These are phyloP conservation scores for Asterochloris sp. DNA, from an alignment of 139 green algal genomes.

Conservation along the genomic window DNA sequence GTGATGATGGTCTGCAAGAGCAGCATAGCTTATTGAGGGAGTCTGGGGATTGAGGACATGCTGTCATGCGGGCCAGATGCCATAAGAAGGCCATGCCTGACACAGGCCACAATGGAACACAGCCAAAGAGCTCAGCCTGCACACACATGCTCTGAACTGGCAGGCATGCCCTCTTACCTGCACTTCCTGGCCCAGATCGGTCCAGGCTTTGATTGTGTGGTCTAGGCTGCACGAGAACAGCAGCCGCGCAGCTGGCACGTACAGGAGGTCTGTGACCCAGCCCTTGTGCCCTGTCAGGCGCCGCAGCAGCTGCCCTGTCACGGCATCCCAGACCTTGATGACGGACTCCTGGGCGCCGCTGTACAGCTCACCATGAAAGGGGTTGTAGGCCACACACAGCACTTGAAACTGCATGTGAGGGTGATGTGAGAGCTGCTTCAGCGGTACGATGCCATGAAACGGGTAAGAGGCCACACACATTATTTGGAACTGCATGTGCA, in stretches of 20 bases:
- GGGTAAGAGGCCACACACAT: too few species aligned
- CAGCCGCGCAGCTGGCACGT: conserved; percentile 39
- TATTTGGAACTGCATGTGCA: too few species aligned
- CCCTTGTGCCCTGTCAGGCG: conserved; percentile 58
- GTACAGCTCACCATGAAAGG: conserved; percentile 51
- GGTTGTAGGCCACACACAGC: conserved; percentile 57
- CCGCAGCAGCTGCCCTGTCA: conserved; percentile 49
- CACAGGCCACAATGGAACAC: background rate
- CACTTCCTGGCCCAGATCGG: conserved; percentile 53
- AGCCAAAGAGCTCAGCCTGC: background rate
- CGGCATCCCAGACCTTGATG: conserved; percentile 68
- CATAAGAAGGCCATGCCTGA: too few species aligned
- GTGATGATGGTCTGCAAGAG: conserved; percentile 26
- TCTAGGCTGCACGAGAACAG: conserved; percentile 67
- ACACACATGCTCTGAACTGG: background rate
- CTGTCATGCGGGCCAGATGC: background rate
- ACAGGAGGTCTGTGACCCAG: conserved; percentile 63
- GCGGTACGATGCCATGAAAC: too few species aligned
- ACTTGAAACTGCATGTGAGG: conserved; percentile 24
- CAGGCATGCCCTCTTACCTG: conserved; percentile 37
- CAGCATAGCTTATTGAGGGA: background rate
- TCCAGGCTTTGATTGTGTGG: conserved; percentile 63
- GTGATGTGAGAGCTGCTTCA: too few species aligned
- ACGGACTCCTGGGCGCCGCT: conserved; percentile 56
- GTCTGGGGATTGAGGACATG: background rate